These are phyloP conservation scores for Aspergillus taichungensis DNA, from an alignment of 495 filamentous ascomycete species.

Conservation along the genomic window DNA sequence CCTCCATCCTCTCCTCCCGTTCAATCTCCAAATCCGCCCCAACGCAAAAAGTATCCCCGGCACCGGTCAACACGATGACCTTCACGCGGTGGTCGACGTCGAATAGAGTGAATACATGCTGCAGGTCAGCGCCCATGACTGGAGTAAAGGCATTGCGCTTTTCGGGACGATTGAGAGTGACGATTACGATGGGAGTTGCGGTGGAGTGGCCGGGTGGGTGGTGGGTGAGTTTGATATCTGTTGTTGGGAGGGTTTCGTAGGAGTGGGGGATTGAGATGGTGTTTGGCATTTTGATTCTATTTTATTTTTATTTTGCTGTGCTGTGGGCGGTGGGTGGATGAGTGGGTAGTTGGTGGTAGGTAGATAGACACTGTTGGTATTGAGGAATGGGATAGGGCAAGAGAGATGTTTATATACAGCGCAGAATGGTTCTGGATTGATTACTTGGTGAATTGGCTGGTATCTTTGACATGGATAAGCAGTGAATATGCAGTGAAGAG, in stretches of 20 bases:
- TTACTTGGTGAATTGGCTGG: no score
- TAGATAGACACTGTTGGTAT: no score
- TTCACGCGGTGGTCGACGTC: conserved; percentile 49
- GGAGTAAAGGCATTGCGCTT: conserved; percentile 57
- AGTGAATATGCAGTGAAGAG: no score
- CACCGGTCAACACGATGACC: conserved; percentile 48
- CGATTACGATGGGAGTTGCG: conserved; percentile 46
- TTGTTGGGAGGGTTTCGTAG: conserved; percentile 36
- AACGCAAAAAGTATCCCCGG: conserved; percentile 54
- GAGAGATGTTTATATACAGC: no score
- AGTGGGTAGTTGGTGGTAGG: no score
- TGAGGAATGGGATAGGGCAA: no score
- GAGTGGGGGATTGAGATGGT: conserved; percentile 26
- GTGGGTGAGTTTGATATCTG: conserved; percentile 46
- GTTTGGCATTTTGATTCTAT: conserved; percentile 45
- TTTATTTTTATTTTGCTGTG: no score
- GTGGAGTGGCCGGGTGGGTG: conserved; percentile 36
- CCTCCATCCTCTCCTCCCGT: conserved; percentile 23
- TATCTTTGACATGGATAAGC: no score
- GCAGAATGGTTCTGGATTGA: no score
- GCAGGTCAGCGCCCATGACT: conserved; percentile 46
- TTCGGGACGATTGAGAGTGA: conserved; percentile 48
- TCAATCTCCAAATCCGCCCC: conserved; percentile 57
- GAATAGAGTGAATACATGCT: conserved; percentile 44
- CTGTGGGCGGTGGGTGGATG: not conserved